Base-by-base conservation (phyloP, 2,329 filamentous ascomycete species). In the Teratosphaeria gauchensis region DNA sequence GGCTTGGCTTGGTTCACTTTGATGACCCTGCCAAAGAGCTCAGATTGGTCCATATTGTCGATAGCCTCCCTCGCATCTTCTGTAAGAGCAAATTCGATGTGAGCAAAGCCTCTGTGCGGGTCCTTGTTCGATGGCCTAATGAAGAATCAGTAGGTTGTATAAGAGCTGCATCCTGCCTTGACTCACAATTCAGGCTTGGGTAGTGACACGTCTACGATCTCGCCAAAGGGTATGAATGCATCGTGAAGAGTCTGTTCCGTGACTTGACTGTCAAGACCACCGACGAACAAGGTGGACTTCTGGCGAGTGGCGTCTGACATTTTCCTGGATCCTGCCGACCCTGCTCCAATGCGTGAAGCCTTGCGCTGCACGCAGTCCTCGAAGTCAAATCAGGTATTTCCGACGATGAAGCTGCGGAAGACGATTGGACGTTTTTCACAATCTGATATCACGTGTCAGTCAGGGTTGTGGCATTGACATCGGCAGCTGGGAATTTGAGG, bases 1-100 rank as follows among this genome's bases (percentile, higher is more conserved):
- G 90, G 85, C 74, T 96, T 99, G 51, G 95, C 95, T 58, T 88
- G 83, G 52, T 90, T 92, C 56, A 97, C 92, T 73, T 92, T 96
- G 72, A 99, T 87, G 14, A 94, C 87, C 60, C 90, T 84, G 11
- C 94, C 95, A 72, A 92, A 97, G 53, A 99, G 83, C 76, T 97
- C 92, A 61, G 92, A 88, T 73, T 96, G 91, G 72, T 99, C 90
- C 92, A 99, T 97, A 72, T 99, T 99, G 80, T 97, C 91, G 73
- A 99, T 96, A 55, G 94, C 94, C 75, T 97, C 92, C 69, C 86
- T 86, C 31, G 92, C 92, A 75, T 99, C 94, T 59, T 87, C 84
- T 12, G 85, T 81, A 59, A 90, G 83, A 68, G 96, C 91, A 70
- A 89, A 99, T 71, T 99, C 94, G 55, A 99, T 89, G 72, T 99